Evolutionary conservation across 352 stramenopile species (phyloP).

Genomic region (Achlya hypogyna): DNA sequence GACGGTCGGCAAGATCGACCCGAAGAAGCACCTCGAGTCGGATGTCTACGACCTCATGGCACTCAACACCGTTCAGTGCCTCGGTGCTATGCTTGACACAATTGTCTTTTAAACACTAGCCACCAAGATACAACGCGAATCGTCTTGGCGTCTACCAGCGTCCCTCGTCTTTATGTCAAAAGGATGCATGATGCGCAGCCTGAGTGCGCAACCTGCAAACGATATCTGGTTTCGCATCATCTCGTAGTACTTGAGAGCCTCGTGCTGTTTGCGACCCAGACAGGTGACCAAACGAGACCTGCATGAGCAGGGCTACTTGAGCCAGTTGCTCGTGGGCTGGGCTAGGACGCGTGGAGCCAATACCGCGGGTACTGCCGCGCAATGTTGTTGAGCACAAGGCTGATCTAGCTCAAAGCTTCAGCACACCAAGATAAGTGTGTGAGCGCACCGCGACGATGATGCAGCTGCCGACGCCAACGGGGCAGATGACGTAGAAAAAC

Average conservation of each 20-base stretch:
- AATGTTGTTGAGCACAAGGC: conserved; percentile 25
- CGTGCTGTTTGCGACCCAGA: too few relatives aligned
- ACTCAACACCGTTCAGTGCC: conserved; percentile 97
- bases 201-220: too few relatives aligned
- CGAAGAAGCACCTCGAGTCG: conserved; percentile 90
- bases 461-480: conserved; percentile 19
- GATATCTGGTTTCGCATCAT: too few relatives aligned
- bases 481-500: conserved; percentile 24
- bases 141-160: too few relatives aligned
- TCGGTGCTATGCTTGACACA: conserved; percentile 97
- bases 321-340: not conserved
- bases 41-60: conserved; percentile 97
- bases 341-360: not conserved
- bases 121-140: not conserved
- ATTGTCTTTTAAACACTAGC: conserved; percentile 92
- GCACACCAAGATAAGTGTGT: not conserved
- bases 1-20: conserved; percentile 97
- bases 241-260: too few relatives aligned
- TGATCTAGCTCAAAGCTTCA: not conserved
- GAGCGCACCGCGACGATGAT: conserved; percentile 12
- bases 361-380: conserved; percentile 21
- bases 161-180: too few relatives aligned
- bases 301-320: not conserved
- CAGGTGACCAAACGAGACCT: too few relatives aligned
- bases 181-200: too few relatives aligned